phyloP scores from a whole-genome alignment of 1,139 yeast genomes.

The Meyerozyma athensensis region DNA sequence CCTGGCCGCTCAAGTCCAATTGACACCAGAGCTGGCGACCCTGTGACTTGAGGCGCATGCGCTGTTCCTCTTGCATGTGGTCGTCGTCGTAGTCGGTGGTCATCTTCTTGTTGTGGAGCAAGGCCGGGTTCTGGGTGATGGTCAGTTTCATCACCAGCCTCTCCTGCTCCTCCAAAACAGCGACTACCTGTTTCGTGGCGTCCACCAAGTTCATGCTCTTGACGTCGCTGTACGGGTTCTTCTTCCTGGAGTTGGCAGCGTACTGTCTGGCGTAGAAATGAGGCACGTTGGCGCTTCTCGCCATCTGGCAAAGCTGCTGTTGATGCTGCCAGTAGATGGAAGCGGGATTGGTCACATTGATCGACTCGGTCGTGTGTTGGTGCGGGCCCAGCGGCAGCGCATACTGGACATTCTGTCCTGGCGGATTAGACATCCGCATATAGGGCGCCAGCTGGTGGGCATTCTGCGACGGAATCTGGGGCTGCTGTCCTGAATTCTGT shows the following conservation, averaged over 20 bases:
- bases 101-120: constrained; percentile 60
- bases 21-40: constrained; percentile 91
- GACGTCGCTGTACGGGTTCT: constrained; percentile 40
- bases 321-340: constrained; percentile 86
- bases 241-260: constrained; percentile 71
- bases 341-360: constrained; percentile 43
- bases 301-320: constrained; percentile 69
- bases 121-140: constrained; percentile 24
- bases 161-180: constrained; percentile 41
- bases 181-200: constrained; percentile 48
- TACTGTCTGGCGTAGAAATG: constrained; percentile 92
- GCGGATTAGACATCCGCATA: constrained; percentile 8
- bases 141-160: constrained; percentile 23
- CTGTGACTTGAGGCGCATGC: constrained; percentile 64
- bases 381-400: constrained; percentile 8
- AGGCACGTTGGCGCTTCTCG: constrained; percentile 69
- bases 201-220: constrained; percentile 49
- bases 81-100: constrained; percentile 61
- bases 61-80: constrained; percentile 72
- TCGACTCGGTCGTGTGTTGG: constrained; percentile 23
- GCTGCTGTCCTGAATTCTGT: constrained; percentile 23
- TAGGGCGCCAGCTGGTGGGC: constrained; percentile 25
- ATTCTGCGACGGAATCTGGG: constrained; percentile 23
- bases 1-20: constrained; percentile 88
- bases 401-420: constrained; percentile 7